Conservation (phyloP, 345 rosid genomes). For the Aegle marmelos region DNA sequence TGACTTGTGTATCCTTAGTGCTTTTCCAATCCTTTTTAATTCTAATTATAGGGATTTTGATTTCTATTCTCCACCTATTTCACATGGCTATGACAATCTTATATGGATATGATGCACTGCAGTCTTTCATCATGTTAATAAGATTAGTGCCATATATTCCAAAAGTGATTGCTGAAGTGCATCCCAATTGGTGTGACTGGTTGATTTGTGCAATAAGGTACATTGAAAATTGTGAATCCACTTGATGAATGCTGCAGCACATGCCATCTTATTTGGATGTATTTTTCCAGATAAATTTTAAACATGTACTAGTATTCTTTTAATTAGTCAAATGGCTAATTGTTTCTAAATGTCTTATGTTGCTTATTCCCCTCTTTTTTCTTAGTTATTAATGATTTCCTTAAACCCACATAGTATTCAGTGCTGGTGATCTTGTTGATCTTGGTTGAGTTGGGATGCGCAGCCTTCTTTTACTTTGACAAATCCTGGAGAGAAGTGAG, state of each 20-base stretch:
- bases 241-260: not conserved
- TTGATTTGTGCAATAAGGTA: not conserved
- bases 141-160: not conserved
- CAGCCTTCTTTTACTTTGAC: conserved; percentile 90
- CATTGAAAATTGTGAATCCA: not conserved
- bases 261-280: not conserved
- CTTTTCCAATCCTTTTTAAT: not conserved
- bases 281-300: not conserved
- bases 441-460: conserved; percentile 83
- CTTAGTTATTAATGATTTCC: conserved; percentile 37
- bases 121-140: not conserved
- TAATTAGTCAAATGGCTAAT: not conserved
- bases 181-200: not conserved
- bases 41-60: not conserved
- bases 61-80: not conserved
- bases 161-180: not conserved
- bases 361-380: not conserved
- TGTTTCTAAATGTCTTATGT: not conserved
- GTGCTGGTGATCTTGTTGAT: conserved; percentile 74
- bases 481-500: conserved; percentile 85
- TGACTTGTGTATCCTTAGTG: conserved; percentile 85
- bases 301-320: not conserved
- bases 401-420: conserved; percentile 71
- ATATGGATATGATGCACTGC: not conserved
- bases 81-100: not conserved